Conservation (phyloP, 2,329 filamentous ascomycete genomes). For the Onygena corvina region DNA sequence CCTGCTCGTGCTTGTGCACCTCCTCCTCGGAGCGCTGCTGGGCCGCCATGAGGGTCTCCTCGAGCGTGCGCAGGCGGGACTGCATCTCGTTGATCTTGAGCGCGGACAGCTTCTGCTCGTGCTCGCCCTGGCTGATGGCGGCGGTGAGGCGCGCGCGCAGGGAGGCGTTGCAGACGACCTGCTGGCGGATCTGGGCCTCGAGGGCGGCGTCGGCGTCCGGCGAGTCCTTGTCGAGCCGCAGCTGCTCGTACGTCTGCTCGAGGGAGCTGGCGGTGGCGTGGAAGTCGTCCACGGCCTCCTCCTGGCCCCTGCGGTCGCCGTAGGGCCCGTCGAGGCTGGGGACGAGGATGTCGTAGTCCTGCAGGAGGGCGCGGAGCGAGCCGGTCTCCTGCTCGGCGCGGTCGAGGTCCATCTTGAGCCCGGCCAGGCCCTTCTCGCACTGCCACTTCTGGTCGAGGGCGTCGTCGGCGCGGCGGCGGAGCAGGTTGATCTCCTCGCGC, state of each 20-base stretch:
- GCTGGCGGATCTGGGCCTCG: conserved; percentile 26
- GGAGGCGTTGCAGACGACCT: conserved; percentile 64
- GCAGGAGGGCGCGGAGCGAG: conserved; percentile 64
- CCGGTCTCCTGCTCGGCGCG: conserved; percentile 85
- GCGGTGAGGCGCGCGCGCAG: conserved; percentile 65
- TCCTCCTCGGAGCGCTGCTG: conserved; percentile 74
- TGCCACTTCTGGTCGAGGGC: conserved; percentile 93
- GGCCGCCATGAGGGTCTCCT: conserved; percentile 70
- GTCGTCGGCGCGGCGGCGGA: conserved; percentile 81
- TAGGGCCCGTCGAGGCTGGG: conserved; percentile 38
- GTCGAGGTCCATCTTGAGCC: conserved; percentile 92
- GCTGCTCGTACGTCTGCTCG: conserved; percentile 59
- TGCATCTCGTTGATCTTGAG: conserved; percentile 76
- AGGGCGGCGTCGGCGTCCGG: conserved; percentile 39
- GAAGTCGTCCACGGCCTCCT: conserved; percentile 30
- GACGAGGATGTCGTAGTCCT: conserved; percentile 70
- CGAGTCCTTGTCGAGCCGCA: conserved; percentile 57
- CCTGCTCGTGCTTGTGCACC: conserved; percentile 72
- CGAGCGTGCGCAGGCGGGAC: conserved; percentile 62
- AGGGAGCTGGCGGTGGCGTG: conserved; percentile 59
- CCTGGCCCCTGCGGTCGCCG: conserved; percentile 28
- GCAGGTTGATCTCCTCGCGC: conserved; percentile 68
- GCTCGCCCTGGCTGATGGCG: conserved; percentile 72
- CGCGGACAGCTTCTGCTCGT: conserved; percentile 67
- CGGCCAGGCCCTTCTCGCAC: conserved; percentile 77